Percentiles rank a stretch among this genome's conserved stretches.
Conservation (phyloP, 768 basidiomycete genomes). For the Trametes cingulata region DNA sequence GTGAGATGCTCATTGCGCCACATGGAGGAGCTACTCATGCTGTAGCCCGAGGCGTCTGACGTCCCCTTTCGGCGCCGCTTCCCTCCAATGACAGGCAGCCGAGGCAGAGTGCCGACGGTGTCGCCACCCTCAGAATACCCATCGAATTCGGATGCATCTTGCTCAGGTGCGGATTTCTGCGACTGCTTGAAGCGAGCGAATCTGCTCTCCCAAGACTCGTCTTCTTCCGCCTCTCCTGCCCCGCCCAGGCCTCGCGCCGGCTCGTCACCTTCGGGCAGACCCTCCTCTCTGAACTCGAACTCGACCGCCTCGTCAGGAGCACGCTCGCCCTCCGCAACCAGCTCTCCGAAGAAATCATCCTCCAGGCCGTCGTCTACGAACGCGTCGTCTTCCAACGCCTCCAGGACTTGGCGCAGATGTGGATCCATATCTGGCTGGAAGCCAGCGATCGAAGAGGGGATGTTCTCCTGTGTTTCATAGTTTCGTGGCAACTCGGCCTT, state of each 20-base stretch:
- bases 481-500: conserved; percentile 70
- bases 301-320: conserved; percentile 57
- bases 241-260: conserved; percentile 22
- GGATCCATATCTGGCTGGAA: conserved; percentile 97
- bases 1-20: conserved; percentile 87
- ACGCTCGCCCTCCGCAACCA: conserved; percentile 73
- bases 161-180: conserved; percentile 31
- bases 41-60: conserved; percentile 90
- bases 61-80: conserved; percentile 69
- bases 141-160: conserved; percentile 45
- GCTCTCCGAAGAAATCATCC: conserved; percentile 75
- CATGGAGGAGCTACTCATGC: conserved; percentile 97
- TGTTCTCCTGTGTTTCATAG: conserved; percentile 72
- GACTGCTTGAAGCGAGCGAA: conserved; percentile 78
- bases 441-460: conserved; percentile 83
- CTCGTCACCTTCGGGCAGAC: conserved; percentile 35
- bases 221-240: conserved; percentile 32
- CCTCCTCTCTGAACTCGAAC: conserved; percentile 68
- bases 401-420: conserved; percentile 86
- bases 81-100: conserved; percentile 77
- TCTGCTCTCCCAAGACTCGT: conserved; percentile 70
- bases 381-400: conserved; percentile 94
- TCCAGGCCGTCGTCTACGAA: conserved; percentile 79
- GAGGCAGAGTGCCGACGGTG: conserved; percentile 75
- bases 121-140: conserved; percentile 71